phyloP scores from a whole-genome alignment of 1,284 basidiomycete species.

The Flammula alnicola region DNA sequence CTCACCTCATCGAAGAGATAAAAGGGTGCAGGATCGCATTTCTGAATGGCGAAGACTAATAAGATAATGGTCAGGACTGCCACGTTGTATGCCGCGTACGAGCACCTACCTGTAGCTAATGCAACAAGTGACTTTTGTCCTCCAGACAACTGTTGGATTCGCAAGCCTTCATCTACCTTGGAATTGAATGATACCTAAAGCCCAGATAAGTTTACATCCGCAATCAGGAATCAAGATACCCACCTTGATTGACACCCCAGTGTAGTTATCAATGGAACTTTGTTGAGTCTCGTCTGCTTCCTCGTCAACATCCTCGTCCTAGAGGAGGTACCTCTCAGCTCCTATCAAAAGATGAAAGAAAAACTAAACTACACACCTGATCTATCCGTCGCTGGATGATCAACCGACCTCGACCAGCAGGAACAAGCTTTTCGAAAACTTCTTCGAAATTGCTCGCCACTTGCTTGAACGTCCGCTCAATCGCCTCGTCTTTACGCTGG shows the following conservation, averaged over 20 bases:
- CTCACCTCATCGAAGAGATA: constrained; percentile 97
- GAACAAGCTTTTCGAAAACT: constrained; percentile 97
- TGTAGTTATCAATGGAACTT: constrained; percentile 90
- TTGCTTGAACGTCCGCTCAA: constrained; percentile 97
- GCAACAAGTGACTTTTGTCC: constrained; percentile 98
- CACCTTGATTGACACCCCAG: constrained; percentile 94
- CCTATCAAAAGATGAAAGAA: background rate
- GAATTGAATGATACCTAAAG: constrained; percentile 95
- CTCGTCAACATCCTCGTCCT: constrained; percentile 74
- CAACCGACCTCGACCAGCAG: constrained; percentile 87
- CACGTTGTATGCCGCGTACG: background rate
- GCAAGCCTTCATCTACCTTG: constrained; percentile 93
- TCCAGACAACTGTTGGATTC: constrained; percentile 96
- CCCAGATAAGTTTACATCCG: background rate
- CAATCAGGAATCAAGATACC: background rate
- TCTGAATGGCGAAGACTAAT: constrained; percentile 96
- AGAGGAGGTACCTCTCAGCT: background rate
- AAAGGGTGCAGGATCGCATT: constrained; percentile 99
- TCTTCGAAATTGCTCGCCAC: constrained; percentile 97
- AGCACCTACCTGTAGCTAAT: constrained; percentile 82
- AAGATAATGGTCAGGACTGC: background rate
- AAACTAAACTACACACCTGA: constrained; percentile 56
- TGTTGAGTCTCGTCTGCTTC: constrained; percentile 73
- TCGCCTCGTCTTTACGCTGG: constrained; percentile 97
- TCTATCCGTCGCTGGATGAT: constrained; percentile 93